phyloP scores from a whole-genome alignment of 1,284 basidiomycete genomes.

The Erythrobasidium hasegawianum region DNA sequence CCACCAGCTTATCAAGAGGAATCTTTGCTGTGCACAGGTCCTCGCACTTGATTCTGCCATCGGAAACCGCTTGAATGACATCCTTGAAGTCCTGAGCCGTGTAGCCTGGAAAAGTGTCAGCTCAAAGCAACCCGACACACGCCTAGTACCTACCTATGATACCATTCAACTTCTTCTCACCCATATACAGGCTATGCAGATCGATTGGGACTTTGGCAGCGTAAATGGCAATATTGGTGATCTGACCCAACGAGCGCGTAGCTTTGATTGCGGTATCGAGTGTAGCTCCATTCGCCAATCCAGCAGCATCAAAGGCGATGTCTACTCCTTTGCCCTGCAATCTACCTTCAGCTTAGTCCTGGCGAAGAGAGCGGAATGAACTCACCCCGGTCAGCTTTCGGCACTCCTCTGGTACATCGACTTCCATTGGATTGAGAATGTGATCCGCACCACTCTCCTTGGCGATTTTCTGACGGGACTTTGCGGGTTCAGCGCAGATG shows the following conservation, averaged over 20 bases:
- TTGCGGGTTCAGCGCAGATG: slow-evolving; percentile 34
- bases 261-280: slow-evolving; percentile 32
- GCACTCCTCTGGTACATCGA: slow-evolving; percentile 22
- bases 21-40: slow-evolving; percentile 33
- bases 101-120: slow-evolving; percentile 6
- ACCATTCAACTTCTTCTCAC: slow-evolving; percentile 34
- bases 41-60: slow-evolving; percentile 30
- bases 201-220: slow-evolving; percentile 21
- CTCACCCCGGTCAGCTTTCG: slow-evolving; percentile 20
- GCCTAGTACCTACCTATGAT: slow-evolving; percentile 14
- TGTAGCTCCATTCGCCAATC: slow-evolving; percentile 18
- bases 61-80: slow-evolving; percentile 31
- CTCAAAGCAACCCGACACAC: background rate
- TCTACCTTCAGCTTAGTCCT: background rate
- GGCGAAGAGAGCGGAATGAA: background rate
- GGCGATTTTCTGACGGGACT: slow-evolving; percentile 18
- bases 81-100: slow-evolving; percentile 33
- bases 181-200: slow-evolving; percentile 32
- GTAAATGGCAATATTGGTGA: slow-evolving; percentile 33
- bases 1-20: slow-evolving; percentile 29
- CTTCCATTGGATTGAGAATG: slow-evolving; percentile 31
- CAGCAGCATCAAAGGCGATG: slow-evolving; percentile 33
- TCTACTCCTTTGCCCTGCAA: slow-evolving; percentile 32
- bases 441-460: slow-evolving; percentile 27
- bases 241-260: slow-evolving; percentile 21